These are phyloP conservation scores for Geotrichum klebahnii DNA, from an alignment of 1,139 yeast genomes.

Conservation along the genomic window DNA sequence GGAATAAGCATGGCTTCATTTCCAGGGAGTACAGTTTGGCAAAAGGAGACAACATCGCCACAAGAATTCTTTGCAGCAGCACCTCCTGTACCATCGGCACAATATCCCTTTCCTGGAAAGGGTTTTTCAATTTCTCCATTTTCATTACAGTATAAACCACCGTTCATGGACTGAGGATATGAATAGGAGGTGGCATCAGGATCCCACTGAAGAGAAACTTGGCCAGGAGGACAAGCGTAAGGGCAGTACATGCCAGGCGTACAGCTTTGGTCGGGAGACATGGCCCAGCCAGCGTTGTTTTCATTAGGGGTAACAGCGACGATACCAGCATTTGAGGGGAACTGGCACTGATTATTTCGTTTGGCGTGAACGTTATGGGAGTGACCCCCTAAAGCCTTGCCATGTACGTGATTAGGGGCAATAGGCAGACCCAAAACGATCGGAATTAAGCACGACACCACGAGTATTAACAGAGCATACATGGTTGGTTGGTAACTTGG, in stretches of 20 bases:
- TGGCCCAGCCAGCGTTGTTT: slow-evolving; percentile 80
- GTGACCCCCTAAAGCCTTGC: slow-evolving; percentile 4
- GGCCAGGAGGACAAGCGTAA: slow-evolving; percentile 83
- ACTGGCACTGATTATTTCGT: slow-evolving; percentile 50
- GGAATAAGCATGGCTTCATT: slow-evolving; percentile 93
- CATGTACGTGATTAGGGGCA: neutral
- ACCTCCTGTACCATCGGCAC: slow-evolving; percentile 70
- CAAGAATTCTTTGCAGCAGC: slow-evolving; percentile 54
- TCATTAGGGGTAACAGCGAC: slow-evolving; percentile 60
- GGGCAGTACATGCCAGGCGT: slow-evolving; percentile 76
- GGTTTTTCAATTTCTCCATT: slow-evolving; percentile 68
- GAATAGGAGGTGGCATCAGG: slow-evolving; percentile 73
- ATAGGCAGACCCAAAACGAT: neutral
- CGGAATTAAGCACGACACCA: neutral
- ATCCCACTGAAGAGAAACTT: slow-evolving; percentile 70
- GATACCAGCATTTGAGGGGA: slow-evolving; percentile 63
- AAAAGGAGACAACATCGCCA: slow-evolving; percentile 60
- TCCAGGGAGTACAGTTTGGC: slow-evolving; percentile 92
- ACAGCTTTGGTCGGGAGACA: slow-evolving; percentile 73
- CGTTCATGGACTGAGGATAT: slow-evolving; percentile 74
- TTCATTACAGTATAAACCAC: slow-evolving; percentile 72
- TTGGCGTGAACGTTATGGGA: slow-evolving; percentile 7
- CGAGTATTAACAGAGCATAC: too few species aligned
- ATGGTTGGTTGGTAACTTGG: too few species aligned
- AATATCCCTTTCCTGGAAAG: slow-evolving; percentile 54